phyloP scores from a whole-genome alignment of 2,329 filamentous ascomycete species.

The Sphaerulina musiva region DNA sequence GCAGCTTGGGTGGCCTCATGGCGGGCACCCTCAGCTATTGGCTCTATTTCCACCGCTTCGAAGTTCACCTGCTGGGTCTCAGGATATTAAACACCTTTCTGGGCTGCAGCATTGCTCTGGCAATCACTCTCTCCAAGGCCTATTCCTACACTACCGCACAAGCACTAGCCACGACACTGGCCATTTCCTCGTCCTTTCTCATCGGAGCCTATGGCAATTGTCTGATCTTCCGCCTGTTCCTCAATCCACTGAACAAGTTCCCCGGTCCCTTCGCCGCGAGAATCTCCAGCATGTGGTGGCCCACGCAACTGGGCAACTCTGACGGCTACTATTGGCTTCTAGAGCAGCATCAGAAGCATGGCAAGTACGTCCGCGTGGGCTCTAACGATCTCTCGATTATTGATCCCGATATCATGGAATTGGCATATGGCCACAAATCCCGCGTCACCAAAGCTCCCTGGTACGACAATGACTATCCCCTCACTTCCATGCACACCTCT shows the following conservation, averaged over 20 bases:
- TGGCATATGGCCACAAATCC: conserved; percentile 36
- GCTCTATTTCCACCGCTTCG: conserved; percentile 24
- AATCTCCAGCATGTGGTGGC: conserved; percentile 33
- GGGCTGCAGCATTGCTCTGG: conserved; percentile 13
- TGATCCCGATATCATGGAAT: conserved; percentile 34
- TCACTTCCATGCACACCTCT: conserved; percentile 36
- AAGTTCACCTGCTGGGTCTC: conserved; percentile 28
- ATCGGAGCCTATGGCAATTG: conserved; percentile 31
- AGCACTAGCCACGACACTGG: conserved; percentile 13
- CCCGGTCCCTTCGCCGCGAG: conserved; percentile 34
- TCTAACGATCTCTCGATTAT: conserved; percentile 35
- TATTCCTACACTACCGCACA: conserved; percentile 13
- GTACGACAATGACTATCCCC: conserved; percentile 36
- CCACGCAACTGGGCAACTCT: conserved; percentile 22
- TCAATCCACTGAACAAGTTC: conserved; percentile 33
- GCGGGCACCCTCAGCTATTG: conserved; percentile 21
- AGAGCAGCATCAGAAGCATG: conserved; percentile 34
- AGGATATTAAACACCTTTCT: conserved; percentile 24
- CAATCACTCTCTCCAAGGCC: conserved; percentile 16
- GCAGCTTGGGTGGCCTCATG: conserved; percentile 1
- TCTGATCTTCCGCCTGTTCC: conserved; percentile 34
- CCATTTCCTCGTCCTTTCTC: conserved; percentile 17
- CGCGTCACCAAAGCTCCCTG: conserved; percentile 39
- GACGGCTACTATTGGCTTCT: conserved; percentile 31
- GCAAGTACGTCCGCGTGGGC: conserved; percentile 34